These are phyloP conservation scores for Tetradesmus lagerheimii DNA, from an alignment of 139 green algal species.

Conservation along the genomic window DNA sequence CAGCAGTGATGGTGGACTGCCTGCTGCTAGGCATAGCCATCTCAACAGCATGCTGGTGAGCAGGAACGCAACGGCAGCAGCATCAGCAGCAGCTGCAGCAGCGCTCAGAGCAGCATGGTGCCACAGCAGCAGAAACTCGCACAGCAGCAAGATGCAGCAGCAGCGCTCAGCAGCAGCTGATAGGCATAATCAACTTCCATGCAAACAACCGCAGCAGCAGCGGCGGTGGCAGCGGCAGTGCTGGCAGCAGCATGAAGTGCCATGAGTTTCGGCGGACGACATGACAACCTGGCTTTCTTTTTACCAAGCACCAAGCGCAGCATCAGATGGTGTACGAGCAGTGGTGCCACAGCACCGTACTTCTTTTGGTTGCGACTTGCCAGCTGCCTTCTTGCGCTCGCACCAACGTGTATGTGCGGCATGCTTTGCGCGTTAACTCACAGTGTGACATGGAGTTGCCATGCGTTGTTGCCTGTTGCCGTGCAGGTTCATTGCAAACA, in stretches of 20 bases:
- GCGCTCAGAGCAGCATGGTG: neutral
- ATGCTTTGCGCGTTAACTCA: no score
- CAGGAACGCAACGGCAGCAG: neutral
- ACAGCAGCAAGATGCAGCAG: neutral
- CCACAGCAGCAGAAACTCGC: neutral
- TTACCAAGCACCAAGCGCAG: neutral
- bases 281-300: no score
- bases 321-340: neutral
- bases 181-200: constrained; percentile 80
- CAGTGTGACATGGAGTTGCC: no score
- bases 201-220: no score
- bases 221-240: neutral
- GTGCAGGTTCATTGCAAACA: constrained; percentile 84
- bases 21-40: constrained; percentile 82
- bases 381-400: no score
- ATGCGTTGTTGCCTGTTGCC: neutral
- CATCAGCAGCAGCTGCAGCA: neutral
- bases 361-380: no score
- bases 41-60: constrained; percentile 90
- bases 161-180: constrained; percentile 31
- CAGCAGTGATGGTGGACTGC: constrained; percentile 90
- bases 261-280: no score
- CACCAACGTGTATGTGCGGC: no score
- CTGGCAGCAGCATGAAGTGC: neutral
- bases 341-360: neutral